phyloP scores from a whole-genome alignment of 306 rosid species.

The Inga laurina region DNA sequence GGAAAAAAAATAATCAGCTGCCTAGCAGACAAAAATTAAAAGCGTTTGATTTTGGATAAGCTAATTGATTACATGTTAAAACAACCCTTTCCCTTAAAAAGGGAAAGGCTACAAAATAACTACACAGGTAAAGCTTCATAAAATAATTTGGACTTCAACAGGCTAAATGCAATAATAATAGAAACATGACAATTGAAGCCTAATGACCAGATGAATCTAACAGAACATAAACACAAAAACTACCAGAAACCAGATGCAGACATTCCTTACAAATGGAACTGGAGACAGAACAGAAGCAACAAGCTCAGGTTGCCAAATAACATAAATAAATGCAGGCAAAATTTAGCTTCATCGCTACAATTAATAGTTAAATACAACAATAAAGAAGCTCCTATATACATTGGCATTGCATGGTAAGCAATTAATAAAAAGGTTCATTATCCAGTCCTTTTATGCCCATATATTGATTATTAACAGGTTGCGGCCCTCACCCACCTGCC shows the following conservation, averaged over 20 bases:
- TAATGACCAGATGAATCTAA: not conserved
- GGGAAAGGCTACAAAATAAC: not conserved
- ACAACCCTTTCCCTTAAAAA: not conserved
- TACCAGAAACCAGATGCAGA: not conserved
- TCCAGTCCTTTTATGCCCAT: not conserved
- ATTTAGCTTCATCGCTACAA: not conserved
- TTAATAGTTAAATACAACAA: not conserved
- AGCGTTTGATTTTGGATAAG: not conserved
- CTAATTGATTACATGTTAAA: not conserved
- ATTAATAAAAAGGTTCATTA: not conserved
- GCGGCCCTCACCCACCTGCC: not conserved
- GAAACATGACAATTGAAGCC: not conserved
- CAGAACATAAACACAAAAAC: not conserved
- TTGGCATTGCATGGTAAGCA: not conserved
- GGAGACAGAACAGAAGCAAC: not conserved
- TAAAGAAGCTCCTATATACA: not conserved
- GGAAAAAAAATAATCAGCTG: slow-evolving; percentile 7
- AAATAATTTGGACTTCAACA: not conserved
- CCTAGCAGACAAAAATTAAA: not conserved
- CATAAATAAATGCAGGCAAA: not conserved
- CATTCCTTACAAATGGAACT: not conserved
- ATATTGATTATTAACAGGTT: not conserved
- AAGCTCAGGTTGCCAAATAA: not conserved
- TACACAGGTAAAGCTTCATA: not conserved
- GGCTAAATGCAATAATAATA: not conserved